phyloP scores from a whole-genome alignment of 2,329 filamentous ascomycete genomes.

The Polychaeton citri region DNA sequence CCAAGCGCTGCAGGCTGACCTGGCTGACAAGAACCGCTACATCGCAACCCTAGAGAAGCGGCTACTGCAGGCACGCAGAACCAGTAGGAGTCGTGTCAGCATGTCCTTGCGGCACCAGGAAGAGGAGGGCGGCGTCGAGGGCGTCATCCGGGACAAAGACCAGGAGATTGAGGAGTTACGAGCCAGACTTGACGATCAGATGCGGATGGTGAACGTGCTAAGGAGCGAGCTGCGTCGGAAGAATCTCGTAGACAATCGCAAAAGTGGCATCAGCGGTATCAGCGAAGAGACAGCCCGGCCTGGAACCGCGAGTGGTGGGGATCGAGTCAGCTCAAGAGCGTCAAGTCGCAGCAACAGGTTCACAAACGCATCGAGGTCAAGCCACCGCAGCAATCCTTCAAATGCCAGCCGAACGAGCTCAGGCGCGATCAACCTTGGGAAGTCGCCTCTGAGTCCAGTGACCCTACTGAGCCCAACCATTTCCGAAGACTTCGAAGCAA shows the following conservation, averaged over 20 bases:
- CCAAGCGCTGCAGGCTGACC: constrained; percentile 80
- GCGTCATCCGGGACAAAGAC: constrained; percentile 74
- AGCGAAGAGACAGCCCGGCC: constrained; percentile 4
- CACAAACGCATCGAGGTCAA: constrained; percentile 2
- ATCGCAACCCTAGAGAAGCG: constrained; percentile 89
- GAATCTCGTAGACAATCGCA: constrained; percentile 40
- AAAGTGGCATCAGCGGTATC: constrained; percentile 5
- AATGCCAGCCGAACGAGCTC: neutral
- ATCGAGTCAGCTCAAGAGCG: neutral
- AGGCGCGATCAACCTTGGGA: constrained; percentile 1
- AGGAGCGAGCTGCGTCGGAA: constrained; percentile 74
- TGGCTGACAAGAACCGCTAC: constrained; percentile 94
- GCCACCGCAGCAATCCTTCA: constrained; percentile 12
- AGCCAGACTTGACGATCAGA: constrained; percentile 82
- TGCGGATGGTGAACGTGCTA: constrained; percentile 79
- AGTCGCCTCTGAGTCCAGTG: constrained; percentile 11
- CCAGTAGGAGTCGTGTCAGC: constrained; percentile 79
- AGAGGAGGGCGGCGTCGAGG: constrained; percentile 63
- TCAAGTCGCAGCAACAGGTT: constrained; percentile 3
- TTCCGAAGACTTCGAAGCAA: neutral
- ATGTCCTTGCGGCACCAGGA: constrained; percentile 45
- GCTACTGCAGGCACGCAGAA: constrained; percentile 74
- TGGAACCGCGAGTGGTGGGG: constrained; percentile 8
- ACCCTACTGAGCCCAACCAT: constrained; percentile 14
- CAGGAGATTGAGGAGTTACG: constrained; percentile 84